phyloP scores from a whole-genome alignment of 306 rosid genomes.

The Castanopsis chinensis region DNA sequence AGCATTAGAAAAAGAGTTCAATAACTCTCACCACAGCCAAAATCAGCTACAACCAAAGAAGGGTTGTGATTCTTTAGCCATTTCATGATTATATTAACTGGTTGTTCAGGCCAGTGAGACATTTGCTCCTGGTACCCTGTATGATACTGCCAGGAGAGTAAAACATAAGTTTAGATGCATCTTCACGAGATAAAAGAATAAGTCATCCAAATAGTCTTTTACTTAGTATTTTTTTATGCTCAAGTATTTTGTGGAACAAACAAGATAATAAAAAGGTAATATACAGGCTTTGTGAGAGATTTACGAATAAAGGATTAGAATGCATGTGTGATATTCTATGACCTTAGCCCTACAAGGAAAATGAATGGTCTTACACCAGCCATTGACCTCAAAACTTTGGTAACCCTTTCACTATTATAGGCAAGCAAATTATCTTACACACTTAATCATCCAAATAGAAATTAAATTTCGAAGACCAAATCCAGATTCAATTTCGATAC shows the following conservation, averaged over 20 bases:
- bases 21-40: constrained; percentile 82
- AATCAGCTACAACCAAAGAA: constrained; percentile 83
- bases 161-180: constrained; percentile 17
- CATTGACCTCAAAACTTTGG: neutral
- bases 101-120: constrained; percentile 93
- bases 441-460: neutral
- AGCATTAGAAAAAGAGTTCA: neutral
- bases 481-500: neutral
- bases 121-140: constrained; percentile 90
- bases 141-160: constrained; percentile 72
- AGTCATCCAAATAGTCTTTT: neutral
- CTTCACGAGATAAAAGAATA: constrained; percentile 9
- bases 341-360: neutral
- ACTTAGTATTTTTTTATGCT: constrained; percentile 1
- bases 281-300: neutral
- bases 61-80: constrained; percentile 76
- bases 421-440: neutral
- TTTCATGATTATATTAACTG: constrained; percentile 70
- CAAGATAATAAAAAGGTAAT: neutral
- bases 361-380: neutral
- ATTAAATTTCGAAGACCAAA: neutral
- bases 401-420: neutral
- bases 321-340: neutral
- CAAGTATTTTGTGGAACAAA: neutral
- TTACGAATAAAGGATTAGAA: neutral